These are phyloP conservation scores for Lecanicillium sp. DNA, from an alignment of 2,329 filamentous ascomycete species.

Conservation along the genomic window DNA sequence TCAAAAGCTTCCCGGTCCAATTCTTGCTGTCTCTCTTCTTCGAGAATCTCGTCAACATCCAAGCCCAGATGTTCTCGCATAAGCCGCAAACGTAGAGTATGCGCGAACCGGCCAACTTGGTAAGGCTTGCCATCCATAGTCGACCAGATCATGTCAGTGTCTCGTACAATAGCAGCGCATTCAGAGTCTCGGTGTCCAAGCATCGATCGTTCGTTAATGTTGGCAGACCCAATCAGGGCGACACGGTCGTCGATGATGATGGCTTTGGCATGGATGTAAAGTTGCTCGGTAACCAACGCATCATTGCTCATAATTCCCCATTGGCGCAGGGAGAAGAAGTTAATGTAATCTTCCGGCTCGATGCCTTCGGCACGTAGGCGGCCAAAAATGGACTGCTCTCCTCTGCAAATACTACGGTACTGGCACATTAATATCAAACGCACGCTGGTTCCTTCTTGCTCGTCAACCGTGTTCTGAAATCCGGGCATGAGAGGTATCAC, in stretches of 20 bases:
- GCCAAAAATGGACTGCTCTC: slow-evolving; percentile 85
- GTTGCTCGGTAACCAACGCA: slow-evolving; percentile 82
- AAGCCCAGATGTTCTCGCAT: slow-evolving; percentile 97
- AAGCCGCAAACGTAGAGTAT: slow-evolving; percentile 82
- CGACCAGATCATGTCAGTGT: slow-evolving; percentile 87
- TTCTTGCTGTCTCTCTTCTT: slow-evolving; percentile 65
- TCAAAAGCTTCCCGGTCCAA: slow-evolving; percentile 50
- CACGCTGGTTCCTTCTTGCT: slow-evolving; percentile 88
- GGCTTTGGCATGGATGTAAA: slow-evolving; percentile 96
- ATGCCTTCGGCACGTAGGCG: slow-evolving; percentile 71
- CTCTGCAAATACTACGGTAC: slow-evolving; percentile 90
- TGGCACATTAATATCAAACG: slow-evolving; percentile 95
- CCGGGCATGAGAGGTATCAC: slow-evolving; percentile 96
- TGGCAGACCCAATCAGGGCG: slow-evolving; percentile 91
- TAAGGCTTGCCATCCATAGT: slow-evolving; percentile 88
- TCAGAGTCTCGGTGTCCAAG: slow-evolving; percentile 87
- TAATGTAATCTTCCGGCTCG: slow-evolving; percentile 89
- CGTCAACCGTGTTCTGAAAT: slow-evolving; percentile 93
- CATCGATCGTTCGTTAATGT: slow-evolving; percentile 98
- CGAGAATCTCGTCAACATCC: slow-evolving; percentile 84
- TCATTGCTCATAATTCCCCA: slow-evolving; percentile 90
- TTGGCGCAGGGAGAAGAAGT: slow-evolving; percentile 84
- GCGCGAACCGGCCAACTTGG: slow-evolving; percentile 83
- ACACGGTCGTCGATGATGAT: slow-evolving; percentile 94
- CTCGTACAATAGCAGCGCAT: slow-evolving; percentile 79